Base-by-base conservation (phyloP, 208 protist genomes). In the Acanthamoeba triangularis region DNA sequence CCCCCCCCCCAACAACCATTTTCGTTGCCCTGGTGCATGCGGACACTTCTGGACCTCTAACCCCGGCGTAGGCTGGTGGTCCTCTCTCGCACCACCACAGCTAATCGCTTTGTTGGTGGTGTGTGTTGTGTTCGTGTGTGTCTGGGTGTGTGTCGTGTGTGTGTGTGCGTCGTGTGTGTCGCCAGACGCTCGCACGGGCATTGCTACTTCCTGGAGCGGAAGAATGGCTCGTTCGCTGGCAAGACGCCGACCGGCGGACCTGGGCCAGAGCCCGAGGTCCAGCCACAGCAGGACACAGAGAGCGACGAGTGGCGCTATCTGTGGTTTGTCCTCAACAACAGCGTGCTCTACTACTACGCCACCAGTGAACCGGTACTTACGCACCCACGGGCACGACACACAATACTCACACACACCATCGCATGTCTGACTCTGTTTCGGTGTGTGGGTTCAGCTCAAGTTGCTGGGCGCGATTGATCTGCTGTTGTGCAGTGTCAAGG, bases 251-350 rank as follows among this genome's bases (percentile, higher is more conserved):
- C 20, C 61, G 28, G 61, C 61, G 20, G 61, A 49, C 35, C 30
- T 16, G 7, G 37, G 10, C 35, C 30, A 47, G 37, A 13, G 33
- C n/a, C 30, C 1, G 30, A 44, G 37, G 18, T 7, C 25, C 69
- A 49, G 37, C 18, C 37, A 47, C 16, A 33, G 35, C 30, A 35
- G 16, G 3, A 13, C 30, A 74, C 3, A n/a, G 65, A 23, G 14
- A 76, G 25, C 67, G 33, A 33, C 67, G 30, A 80, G 25, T 80
- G 69, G 69, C 25, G 30, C 69, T 28, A 28, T 28, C 69, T 80
- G 69, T 80, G 69, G 69, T 80, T 80, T 41, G 69, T 80, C 37
- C 69, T 80, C 69, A 80, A 80, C 69, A 80, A 80, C 69, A n/a
- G 69, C 30, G 35, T 80, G 30, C 69, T 80, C 25, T 80, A 80